Evolutionary conservation across 2,329 filamentous ascomycete species (phyloP).

Genomic region (Neopestalotiopsis sp.): DNA sequence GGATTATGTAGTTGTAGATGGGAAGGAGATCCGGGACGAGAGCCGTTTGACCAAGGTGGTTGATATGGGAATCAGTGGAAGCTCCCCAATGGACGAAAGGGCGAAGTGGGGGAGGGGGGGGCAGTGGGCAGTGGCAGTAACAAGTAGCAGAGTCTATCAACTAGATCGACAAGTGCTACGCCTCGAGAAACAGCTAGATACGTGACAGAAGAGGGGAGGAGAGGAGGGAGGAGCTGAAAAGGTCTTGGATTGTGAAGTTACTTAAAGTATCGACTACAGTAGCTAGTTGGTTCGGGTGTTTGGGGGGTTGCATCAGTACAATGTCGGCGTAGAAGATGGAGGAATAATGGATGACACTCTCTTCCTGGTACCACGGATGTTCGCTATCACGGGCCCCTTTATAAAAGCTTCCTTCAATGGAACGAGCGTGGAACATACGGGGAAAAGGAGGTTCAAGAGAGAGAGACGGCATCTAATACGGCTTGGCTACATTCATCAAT

Average conservation of each 20-base stretch:
- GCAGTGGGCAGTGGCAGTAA: neutral
- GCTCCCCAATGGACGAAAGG: conserved; percentile 10
- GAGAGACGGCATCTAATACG: neutral
- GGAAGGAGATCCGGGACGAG: conserved; percentile 4
- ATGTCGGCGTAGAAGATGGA: conserved; percentile 9
- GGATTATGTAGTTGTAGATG: conserved; percentile 12
- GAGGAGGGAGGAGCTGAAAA: neutral
- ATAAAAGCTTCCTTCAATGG: neutral
- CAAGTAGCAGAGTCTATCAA: conserved; percentile 1
- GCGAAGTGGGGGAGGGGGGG: conserved; percentile 17
- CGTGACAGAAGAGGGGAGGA: neutral
- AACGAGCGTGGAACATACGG: neutral
- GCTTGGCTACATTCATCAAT: neutral
- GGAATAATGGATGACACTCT: neutral
- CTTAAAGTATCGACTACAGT: neutral
- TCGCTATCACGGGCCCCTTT: neutral
- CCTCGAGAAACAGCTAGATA: conserved; percentile 4
- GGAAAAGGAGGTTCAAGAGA: neutral
- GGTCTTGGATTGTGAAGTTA: neutral
- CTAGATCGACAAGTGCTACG: neutral
- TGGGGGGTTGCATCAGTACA: conserved; percentile 11
- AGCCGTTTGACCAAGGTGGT: conserved; percentile 16
- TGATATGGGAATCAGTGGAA: conserved; percentile 14
- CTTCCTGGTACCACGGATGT: neutral
- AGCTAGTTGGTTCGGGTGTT: neutral